Evolutionary conservation across 352 stramenopile species (phyloP).

Genomic region (Phytophthora cryptogea): DNA sequence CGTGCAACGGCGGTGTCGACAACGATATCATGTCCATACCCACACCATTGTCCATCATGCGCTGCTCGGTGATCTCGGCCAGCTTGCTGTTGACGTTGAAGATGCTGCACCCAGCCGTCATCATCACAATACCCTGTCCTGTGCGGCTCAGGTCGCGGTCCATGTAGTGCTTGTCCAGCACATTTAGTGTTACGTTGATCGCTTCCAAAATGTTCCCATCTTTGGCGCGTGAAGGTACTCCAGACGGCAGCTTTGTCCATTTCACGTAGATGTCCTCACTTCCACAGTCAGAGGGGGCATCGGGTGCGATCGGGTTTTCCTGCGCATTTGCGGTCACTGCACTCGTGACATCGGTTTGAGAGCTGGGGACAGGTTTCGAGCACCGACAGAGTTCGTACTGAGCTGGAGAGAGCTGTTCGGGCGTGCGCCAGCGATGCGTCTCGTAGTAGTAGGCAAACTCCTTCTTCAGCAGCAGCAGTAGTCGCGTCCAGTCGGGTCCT

Average conservation of each 20-base stretch:
- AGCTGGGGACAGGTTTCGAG: slow-evolving; percentile 8
- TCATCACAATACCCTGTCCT: slow-evolving; percentile 96
- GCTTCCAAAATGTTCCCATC: slow-evolving; percentile 98
- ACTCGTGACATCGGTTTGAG: neutral
- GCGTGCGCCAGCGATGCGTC: slow-evolving; percentile 63
- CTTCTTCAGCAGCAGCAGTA: slow-evolving; percentile 92
- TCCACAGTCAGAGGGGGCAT: slow-evolving; percentile 1
- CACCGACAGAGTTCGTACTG: slow-evolving; percentile 61
- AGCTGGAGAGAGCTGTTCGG: slow-evolving; percentile 51
- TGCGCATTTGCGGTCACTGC: neutral
- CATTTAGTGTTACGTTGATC: slow-evolving; percentile 98
- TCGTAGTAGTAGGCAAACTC: slow-evolving; percentile 94
- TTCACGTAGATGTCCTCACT: slow-evolving; percentile 45
- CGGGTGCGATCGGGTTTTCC: neutral
- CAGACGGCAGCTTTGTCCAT: slow-evolving; percentile 62
- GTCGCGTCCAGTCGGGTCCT: slow-evolving; percentile 88
- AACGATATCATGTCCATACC: slow-evolving; percentile 98
- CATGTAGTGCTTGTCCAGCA: slow-evolving; percentile 99
- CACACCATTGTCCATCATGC: slow-evolving; percentile 99
- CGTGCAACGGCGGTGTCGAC: slow-evolving; percentile 94
- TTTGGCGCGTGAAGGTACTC: slow-evolving; percentile 90
- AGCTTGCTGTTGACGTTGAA: slow-evolving; percentile 95
- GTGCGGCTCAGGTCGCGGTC: slow-evolving; percentile 96
- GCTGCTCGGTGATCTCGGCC: slow-evolving; percentile 96
- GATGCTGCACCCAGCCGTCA: slow-evolving; percentile 95